Evolutionary conservation across 2,329 filamentous ascomycete genomes (phyloP).

Genomic region (Cladosporium sp.): DNA sequence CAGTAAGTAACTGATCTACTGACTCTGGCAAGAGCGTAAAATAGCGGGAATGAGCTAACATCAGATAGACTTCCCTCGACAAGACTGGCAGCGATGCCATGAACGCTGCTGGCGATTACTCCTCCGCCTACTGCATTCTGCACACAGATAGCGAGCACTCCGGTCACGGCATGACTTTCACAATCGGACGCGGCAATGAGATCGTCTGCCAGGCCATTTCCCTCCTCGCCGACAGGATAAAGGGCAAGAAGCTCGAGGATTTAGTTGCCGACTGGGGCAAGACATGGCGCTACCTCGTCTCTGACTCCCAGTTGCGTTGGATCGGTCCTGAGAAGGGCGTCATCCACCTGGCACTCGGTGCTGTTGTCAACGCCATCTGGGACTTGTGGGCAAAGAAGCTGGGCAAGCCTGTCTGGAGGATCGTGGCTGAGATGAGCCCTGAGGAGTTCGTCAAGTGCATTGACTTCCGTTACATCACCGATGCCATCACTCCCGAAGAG

Average conservation of each 20-base stretch:
- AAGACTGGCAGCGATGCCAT: conserved; percentile 97
- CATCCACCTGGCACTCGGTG: conserved; percentile 84
- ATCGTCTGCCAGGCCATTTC: conserved; percentile 83
- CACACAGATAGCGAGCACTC: conserved; percentile 68
- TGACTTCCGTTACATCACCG: conserved; percentile 92
- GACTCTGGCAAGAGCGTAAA: conserved; percentile 9
- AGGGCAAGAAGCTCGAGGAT: conserved; percentile 69
- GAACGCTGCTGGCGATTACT: conserved; percentile 92
- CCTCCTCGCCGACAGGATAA: conserved; percentile 71
- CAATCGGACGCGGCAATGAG: conserved; percentile 85
- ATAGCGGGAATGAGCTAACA: not conserved
- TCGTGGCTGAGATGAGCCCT: conserved; percentile 84
- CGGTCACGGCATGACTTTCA: conserved; percentile 83
- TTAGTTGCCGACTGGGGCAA: conserved; percentile 78
- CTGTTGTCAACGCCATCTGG: conserved; percentile 88
- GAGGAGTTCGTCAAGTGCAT: conserved; percentile 84
- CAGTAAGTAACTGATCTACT: conserved; percentile 30
- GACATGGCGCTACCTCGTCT: conserved; percentile 89
- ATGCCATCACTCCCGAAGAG: conserved; percentile 84
- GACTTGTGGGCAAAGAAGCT: conserved; percentile 90
- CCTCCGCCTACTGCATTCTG: conserved; percentile 88
- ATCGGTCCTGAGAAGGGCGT: conserved; percentile 93
- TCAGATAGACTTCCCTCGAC: conserved; percentile 69
- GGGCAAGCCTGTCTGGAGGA: conserved; percentile 82
- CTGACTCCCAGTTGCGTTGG: conserved; percentile 86